Base-by-base conservation (phyloP, 2,329 filamentous ascomycete species). In the Trichophyton mentagrophytes region DNA sequence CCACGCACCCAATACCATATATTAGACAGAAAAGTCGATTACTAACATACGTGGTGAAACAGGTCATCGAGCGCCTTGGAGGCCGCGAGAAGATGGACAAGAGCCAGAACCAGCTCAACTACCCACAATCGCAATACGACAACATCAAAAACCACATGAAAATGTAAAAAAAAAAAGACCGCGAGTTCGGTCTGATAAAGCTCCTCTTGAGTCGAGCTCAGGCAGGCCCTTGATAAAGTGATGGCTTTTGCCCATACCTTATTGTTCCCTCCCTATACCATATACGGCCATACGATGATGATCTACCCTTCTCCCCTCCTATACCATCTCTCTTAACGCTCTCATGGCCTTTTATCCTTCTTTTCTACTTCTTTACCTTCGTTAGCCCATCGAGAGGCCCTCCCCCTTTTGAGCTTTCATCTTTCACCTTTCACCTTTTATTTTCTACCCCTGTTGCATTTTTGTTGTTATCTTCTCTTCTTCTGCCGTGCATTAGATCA, bases 81-180 rank as follows among this genome's bases (percentile, higher is more conserved):
- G 60, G 62, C 22, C 27, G 15, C 6, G 55, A 38, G 8, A 30
- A 20, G 5, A 38, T 64, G 20, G 62, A 64, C 53, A 47, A 62
- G 51, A 53, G 55, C 22, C 22, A 62, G 55, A 64, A 64, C 51
- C 60, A 64, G 40, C 33, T 64, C 30, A 62, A 40, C 36, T 64
- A 62, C 49, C 62, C 62, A 11, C 55, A 64, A 9, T 62, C 62
- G 40, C 22, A 42, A 49, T 64, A 64, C 30, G 59, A 62, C 27
- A 64, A 64, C 51, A 46, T 64, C 58, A 64, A 62, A 59, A 61
- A 57, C 51, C 13, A 53, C 8, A 53, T 25, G 22, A 27, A 55
- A 51, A 25, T 15, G 22, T 15, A 27, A 15, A 15, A 22, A 22
- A 22, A 30, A 27, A 30, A 36, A 55, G 51, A 38, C 51, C 27